Percentiles rank a stretch among this genome's conserved stretches.
These are phyloP conservation scores for Cucumis variabilis DNA, from an alignment of 331 rosid species.

Conservation along the genomic window DNA sequence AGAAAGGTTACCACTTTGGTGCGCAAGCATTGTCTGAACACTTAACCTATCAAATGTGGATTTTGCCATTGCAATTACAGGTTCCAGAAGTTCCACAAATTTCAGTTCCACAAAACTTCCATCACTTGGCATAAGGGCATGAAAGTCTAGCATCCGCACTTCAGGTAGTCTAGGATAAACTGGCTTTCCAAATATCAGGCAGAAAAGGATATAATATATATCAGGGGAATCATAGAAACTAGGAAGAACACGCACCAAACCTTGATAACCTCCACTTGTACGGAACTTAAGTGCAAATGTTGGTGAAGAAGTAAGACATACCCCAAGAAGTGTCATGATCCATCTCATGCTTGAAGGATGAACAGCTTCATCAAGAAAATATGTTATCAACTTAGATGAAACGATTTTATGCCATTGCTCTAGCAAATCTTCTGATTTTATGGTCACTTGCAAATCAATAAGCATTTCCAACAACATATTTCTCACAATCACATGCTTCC, in stretches of 20 bases:
- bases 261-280: conserved; percentile 97
- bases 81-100: conserved; percentile 86
- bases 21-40: conserved; percentile 93
- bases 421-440: conserved; percentile 86
- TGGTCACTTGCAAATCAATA: conserved; percentile 96
- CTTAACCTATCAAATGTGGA: conserved; percentile 93
- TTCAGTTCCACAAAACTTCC: conserved; percentile 75
- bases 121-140: conserved; percentile 97
- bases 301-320: conserved; percentile 93
- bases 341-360: conserved; percentile 99
- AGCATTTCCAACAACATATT: conserved; percentile 99
- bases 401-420: conserved; percentile 99
- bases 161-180: conserved; percentile 98
- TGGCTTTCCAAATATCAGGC: conserved; percentile 96
- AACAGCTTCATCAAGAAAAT: conserved; percentile 96
- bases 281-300: conserved; percentile 96
- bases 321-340: conserved; percentile 99
- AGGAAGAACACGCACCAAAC: conserved; percentile 87
- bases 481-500: conserved; percentile 98
- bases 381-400: conserved; percentile 94
- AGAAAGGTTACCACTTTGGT: conserved; percentile 94
- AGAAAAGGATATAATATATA: conserved; percentile 93
- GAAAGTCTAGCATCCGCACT: conserved; percentile 99
- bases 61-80: conserved; percentile 92
- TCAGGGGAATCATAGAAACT: conserved; percentile 99